A percentile compares a stretch with the other conserved stretches of the same genome.
Conservation (phyloP, 208 protist species). For the Leishmania lainsoni region DNA sequence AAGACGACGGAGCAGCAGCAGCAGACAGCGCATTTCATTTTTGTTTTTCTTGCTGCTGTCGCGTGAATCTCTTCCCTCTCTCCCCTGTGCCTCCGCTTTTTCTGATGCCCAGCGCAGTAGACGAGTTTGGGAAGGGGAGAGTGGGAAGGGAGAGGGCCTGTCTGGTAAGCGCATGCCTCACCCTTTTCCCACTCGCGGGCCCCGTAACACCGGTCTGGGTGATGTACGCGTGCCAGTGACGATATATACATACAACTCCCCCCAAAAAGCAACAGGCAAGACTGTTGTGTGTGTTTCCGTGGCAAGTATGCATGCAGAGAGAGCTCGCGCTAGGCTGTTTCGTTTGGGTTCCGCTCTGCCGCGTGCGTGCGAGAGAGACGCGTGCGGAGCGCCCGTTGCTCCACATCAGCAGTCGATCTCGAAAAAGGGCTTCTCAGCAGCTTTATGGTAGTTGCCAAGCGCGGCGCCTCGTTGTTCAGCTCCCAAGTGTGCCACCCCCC, state of each 20-base stretch:
- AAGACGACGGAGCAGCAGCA: neutral
- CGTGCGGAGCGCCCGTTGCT: neutral
- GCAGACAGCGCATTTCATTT: neutral
- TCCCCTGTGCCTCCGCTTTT: neutral
- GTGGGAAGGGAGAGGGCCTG: neutral
- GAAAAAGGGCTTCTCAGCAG: neutral
- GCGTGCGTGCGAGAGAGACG: neutral
- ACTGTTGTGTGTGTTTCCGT: neutral
- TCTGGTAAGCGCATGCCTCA: neutral
- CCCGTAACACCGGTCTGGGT: neutral
- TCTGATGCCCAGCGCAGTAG: neutral
- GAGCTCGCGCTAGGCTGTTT: neutral
- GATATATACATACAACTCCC: neutral
- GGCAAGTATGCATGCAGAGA: neutral
- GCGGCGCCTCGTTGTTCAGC: neutral
- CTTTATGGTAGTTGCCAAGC: neutral
- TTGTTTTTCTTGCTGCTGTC: neutral
- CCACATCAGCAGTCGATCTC: neutral
- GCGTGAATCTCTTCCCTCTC: neutral
- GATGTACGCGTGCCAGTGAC: neutral
- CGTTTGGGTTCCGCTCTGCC: neutral
- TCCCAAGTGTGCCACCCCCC: neutral
- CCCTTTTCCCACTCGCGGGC: neutral
- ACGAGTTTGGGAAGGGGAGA: neutral
- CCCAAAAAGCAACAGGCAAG: neutral